Evolutionary conservation across 495 filamentous ascomycete genomes (phyloP), one percentile per base, ranked within the genome.

Genomic region (Hypoxylon crocopeplum): DNA sequence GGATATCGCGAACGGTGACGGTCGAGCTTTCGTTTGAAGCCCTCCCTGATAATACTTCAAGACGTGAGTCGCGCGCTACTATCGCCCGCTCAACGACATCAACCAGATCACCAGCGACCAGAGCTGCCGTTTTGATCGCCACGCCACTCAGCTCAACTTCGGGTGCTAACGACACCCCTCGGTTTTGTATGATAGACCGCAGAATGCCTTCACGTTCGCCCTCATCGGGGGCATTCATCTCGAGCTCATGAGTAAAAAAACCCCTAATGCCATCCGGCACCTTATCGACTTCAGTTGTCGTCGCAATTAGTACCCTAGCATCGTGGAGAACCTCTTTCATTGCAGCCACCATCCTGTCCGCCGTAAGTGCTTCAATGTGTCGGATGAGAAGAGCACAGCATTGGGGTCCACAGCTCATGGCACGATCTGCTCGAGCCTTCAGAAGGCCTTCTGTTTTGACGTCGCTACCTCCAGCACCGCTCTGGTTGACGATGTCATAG

Each of bases 161-260:
- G 0, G 85, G 79, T 1, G 89, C 86, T 1, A 96, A 72, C 15
- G 82, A 80, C 17, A 96, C 79, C 20, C 88, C 85, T 27, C 86
- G 82, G 42, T 91, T 87, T 38, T 88, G 82, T 27, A 97, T 79
- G 22, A 96, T 88, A 57, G 86, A 85, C 17, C 82, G 79, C 3
- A 98, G 74, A 32, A 96, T 90, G 10, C 89, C 92, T 75, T 96
- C 91, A 69, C 94, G 80, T 69, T 98, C 95, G 13, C 85, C 87
- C 69, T 98, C 94, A 65, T 97, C 93, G 0, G 94, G 94, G 0
- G 94, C 95, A 49, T 78, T 83, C 80, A 98, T 88, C 72, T 98
- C 95, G 41, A 98, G 83, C 72, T 98, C 94, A 54, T 98, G 95
- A 0, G 90, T 96, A 72, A 98, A 97, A 12, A 98, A 80, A 16